Conservation (phyloP, 2,329 filamentous ascomycete genomes). For the Sporothrix schenckii region DNA sequence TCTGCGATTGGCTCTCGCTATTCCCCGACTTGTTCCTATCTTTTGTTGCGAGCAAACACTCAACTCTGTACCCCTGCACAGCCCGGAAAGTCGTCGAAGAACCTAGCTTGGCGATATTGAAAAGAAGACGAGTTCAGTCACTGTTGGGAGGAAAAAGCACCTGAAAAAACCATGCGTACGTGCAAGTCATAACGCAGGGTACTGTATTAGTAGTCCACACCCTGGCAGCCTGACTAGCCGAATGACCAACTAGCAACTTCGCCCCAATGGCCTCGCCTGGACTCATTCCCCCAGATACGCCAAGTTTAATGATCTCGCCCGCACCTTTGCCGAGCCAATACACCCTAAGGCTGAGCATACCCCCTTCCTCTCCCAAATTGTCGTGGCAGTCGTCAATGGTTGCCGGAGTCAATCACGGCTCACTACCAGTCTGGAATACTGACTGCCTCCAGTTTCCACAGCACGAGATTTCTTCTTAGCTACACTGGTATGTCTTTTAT, state of each 20-base stretch:
- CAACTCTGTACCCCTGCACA: neutral
- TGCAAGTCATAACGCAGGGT: conserved; percentile 20
- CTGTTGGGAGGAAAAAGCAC: neutral
- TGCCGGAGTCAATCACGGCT: neutral
- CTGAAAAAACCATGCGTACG: neutral
- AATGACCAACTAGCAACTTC: neutral
- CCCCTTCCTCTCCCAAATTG: conserved; percentile 15
- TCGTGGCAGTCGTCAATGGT: neutral
- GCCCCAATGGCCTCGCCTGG: conserved; percentile 5
- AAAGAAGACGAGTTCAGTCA: neutral
- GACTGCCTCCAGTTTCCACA: neutral
- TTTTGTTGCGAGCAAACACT: conserved; percentile 12
- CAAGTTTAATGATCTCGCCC: neutral
- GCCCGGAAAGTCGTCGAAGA: neutral
- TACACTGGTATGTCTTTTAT: neutral
- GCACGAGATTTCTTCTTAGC: neutral
- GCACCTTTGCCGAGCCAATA: conserved; percentile 22
- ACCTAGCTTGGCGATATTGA: conserved; percentile 6
- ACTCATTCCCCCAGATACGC: conserved; percentile 1
- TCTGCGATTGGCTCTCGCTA: neutral
- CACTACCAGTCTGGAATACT: conserved; percentile 4
- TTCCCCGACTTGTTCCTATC: conserved; percentile 34
- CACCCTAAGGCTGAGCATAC: conserved; percentile 15
- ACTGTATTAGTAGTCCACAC: neutral
- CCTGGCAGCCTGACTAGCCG: neutral